phyloP scores from a whole-genome alignment of 1,284 basidiomycete species.

The Melampsora larici-populina region DNA sequence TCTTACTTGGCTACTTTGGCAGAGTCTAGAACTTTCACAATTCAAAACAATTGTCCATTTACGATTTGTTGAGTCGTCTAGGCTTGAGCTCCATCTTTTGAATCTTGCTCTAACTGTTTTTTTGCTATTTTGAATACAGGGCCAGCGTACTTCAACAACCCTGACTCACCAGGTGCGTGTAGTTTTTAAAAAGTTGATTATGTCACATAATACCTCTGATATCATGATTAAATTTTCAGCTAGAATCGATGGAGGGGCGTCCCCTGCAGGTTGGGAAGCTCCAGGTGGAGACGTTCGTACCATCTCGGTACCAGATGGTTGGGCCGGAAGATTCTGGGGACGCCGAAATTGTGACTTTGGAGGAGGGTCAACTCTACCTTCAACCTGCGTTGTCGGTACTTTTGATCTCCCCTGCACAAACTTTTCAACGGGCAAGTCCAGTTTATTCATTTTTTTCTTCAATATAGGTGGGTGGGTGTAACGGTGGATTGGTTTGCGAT shows the following conservation, averaged over 20 bases:
- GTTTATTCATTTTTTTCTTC: background rate
- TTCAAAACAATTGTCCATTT: slow-evolving; percentile 33
- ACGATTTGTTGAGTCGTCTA: slow-evolving; percentile 31
- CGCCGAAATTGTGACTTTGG: slow-evolving; percentile 44
- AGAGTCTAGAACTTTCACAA: background rate
- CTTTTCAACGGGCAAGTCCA: background rate
- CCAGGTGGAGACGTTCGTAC: background rate
- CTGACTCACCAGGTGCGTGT: slow-evolving; percentile 28
- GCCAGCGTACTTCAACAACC: slow-evolving; percentile 41
- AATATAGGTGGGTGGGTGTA: slow-evolving; percentile 38
- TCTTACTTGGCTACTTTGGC: background rate
- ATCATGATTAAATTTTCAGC: background rate
- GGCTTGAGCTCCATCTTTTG: background rate
- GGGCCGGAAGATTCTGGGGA: slow-evolving; percentile 45
- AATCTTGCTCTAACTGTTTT: background rate
- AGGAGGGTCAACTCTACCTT: slow-evolving; percentile 1
- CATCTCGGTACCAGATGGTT: slow-evolving; percentile 42
- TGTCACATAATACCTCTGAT: background rate
- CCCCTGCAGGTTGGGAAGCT: slow-evolving; percentile 39
- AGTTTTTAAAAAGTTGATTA: background rate
- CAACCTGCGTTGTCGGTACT: slow-evolving; percentile 28
- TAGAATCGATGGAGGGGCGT: slow-evolving; percentile 1
- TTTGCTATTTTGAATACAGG: slow-evolving; percentile 12
- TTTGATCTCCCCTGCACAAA: background rate
- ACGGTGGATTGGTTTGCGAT: slow-evolving; percentile 45